Conservation (phyloP, 768 basidiomycete species). For the Lentinula edodes region DNA sequence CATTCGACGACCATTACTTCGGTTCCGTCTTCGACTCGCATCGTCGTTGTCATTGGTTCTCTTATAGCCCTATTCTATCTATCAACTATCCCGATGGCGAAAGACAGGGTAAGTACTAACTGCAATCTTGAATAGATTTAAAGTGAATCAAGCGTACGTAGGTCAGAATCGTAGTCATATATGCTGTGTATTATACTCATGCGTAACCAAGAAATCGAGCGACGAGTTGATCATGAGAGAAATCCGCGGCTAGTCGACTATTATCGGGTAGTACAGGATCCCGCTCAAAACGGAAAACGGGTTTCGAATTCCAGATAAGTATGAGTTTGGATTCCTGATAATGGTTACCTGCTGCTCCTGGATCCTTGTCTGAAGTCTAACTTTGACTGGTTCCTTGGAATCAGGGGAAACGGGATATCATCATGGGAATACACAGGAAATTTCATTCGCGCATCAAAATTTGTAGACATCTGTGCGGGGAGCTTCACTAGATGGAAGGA, state of each 20-base stretch:
- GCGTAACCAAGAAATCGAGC: background rate
- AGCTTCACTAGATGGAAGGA: background rate
- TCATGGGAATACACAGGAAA: background rate
- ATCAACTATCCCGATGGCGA: too few relatives aligned
- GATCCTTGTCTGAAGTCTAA: too few relatives aligned
- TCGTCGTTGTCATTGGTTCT: too few relatives aligned
- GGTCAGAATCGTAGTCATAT: background rate
- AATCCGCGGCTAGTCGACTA: background rate
- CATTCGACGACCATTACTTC: too few relatives aligned
- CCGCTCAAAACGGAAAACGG: background rate
- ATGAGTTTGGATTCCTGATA: background rate
- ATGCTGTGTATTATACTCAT: background rate
- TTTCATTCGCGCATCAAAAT: background rate
- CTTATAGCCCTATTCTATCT: too few relatives aligned
- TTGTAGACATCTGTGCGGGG: background rate
- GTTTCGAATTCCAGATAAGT: background rate
- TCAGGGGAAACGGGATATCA: background rate
- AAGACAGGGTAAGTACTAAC: too few relatives aligned
- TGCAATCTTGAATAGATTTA: too few relatives aligned
- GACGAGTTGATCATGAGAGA: background rate
- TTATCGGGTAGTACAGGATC: background rate
- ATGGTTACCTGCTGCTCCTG: too few relatives aligned
- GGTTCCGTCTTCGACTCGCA: too few relatives aligned
- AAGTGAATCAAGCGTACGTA: too few relatives aligned
- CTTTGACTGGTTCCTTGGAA: background rate